Percentiles rank a stretch among this genome's conserved stretches.
Evolutionary conservation across 1,284 basidiomycete genomes (phyloP).

Genomic region (Coniophora puteana): DNA sequence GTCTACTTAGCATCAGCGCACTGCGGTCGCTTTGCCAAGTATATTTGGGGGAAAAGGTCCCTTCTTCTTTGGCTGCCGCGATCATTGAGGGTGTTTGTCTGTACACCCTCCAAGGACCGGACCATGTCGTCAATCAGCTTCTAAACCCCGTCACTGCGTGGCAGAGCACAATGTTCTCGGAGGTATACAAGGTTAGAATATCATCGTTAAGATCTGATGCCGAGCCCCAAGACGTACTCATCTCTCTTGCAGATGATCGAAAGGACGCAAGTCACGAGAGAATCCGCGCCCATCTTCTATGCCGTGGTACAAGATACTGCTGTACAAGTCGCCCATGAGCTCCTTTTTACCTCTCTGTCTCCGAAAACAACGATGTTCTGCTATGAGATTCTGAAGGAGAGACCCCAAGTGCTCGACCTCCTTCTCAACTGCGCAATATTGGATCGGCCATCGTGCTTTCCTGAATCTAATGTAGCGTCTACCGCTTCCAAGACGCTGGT

Average conservation of each 20-base stretch:
- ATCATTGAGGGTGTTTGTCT: constrained; percentile 17
- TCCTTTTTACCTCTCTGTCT: constrained; percentile 17
- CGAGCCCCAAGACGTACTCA: no score
- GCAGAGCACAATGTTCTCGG: constrained; percentile 21
- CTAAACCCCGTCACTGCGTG: constrained; percentile 8
- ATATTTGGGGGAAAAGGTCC: constrained; percentile 17
- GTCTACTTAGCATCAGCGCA: no score
- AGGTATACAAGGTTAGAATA: constrained; percentile 1
- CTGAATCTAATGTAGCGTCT: constrained; percentile 15
- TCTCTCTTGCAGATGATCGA: no score
- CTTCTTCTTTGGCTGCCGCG: constrained; percentile 12
- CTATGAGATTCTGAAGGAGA: constrained; percentile 16
- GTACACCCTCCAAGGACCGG: constrained; percentile 18
- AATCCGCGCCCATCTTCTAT: constrained; percentile 13
- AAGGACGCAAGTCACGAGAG: no score
- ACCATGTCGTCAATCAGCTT: constrained; percentile 15
- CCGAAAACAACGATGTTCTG: constrained; percentile 18
- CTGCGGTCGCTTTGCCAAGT: constrained; percentile 11
- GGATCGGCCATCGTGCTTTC: constrained; percentile 19
- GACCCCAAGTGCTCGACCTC: constrained; percentile 20
- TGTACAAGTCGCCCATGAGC: constrained; percentile 17
- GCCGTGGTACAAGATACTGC: constrained; percentile 25
- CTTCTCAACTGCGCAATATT: constrained; percentile 17
- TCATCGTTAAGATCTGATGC: no score
- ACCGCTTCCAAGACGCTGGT: constrained; percentile 13